phyloP scores from a whole-genome alignment of 2,329 filamentous ascomycete genomes.

The Fusarium neocosmosporiellum region DNA sequence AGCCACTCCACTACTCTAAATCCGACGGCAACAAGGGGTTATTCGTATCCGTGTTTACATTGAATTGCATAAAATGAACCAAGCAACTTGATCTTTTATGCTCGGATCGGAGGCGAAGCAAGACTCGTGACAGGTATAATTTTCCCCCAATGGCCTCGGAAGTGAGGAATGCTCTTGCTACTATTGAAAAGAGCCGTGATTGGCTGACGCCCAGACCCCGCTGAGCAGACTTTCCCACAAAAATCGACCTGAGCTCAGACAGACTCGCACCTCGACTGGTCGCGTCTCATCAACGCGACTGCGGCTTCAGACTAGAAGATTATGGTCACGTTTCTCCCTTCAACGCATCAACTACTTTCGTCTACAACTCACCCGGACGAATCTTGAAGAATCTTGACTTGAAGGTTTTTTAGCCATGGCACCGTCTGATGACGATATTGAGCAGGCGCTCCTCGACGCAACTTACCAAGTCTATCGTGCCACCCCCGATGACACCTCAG shows the following conservation, averaged over 20 bases:
- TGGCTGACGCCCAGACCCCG: constrained; percentile 36
- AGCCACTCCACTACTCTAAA: constrained; percentile 29
- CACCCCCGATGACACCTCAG: constrained; percentile 61
- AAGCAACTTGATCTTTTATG: neutral
- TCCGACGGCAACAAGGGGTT: neutral
- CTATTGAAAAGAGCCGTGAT: constrained; percentile 20
- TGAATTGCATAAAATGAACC: neutral
- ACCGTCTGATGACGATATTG: constrained; percentile 55
- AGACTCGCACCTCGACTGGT: constrained; percentile 2
- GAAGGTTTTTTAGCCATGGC: constrained; percentile 47
- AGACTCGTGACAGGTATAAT: neutral
- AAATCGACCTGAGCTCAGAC: constrained; percentile 19
- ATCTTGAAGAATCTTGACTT: neutral
- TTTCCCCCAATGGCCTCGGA: neutral
- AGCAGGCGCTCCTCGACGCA: constrained; percentile 58
- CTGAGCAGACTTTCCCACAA: constrained; percentile 16
- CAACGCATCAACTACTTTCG: neutral
- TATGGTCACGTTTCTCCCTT: neutral
- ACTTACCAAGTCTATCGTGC: constrained; percentile 59
- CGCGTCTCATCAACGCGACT: constrained; percentile 37
- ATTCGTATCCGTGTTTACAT: neutral
- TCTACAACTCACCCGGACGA: neutral
- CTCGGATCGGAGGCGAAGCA: neutral
- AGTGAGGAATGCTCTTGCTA: neutral
- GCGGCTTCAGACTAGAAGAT: constrained; percentile 13